These are phyloP conservation scores for Tolypocladium tropicale DNA, from an alignment of 2,329 filamentous ascomycete species.

Conservation along the genomic window DNA sequence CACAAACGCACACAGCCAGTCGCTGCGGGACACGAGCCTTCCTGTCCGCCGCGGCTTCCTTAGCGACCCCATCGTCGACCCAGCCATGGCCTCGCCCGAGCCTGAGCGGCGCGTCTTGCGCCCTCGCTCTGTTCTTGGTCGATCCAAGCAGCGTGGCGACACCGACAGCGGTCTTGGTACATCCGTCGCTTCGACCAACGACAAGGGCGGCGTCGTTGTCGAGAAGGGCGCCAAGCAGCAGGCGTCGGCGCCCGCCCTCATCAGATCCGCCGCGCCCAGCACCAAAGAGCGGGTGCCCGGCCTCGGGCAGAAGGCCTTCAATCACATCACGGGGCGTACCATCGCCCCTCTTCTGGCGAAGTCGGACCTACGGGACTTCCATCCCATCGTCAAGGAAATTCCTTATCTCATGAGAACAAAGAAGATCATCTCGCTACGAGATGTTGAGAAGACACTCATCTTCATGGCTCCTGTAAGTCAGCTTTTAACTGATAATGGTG, in stretches of 20 bases:
- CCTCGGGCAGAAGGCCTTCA: constrained; percentile 59
- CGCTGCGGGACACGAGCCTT: constrained; percentile 44
- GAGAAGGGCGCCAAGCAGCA: constrained; percentile 24
- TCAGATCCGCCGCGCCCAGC: constrained; percentile 44
- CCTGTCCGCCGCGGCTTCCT: constrained; percentile 52
- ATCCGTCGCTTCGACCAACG: constrained; percentile 56
- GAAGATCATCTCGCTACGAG: constrained; percentile 81
- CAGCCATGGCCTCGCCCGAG: constrained; percentile 32
- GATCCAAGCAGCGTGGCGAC: constrained; percentile 50
- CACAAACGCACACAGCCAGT: constrained; percentile 16
- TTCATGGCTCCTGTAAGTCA: constrained; percentile 90
- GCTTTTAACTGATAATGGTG: constrained; percentile 40
- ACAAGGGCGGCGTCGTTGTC: constrained; percentile 35
- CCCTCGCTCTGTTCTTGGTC: constrained; percentile 40
- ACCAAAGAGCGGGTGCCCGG: constrained; percentile 41
- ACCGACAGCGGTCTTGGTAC: constrained; percentile 86
- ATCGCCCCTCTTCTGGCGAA: constrained; percentile 70
- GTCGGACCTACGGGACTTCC: constrained; percentile 65
- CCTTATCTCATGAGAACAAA: constrained; percentile 72
- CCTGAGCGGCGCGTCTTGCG: constrained; percentile 40
- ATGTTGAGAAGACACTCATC: constrained; percentile 87
- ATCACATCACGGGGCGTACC: constrained; percentile 71
- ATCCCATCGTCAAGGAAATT: constrained; percentile 67
- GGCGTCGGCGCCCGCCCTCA: constrained; percentile 45
- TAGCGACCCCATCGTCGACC: constrained; percentile 41